Conservation (phyloP, 2,329 filamentous ascomycete genomes). For the Aspergillus neotritici region DNA sequence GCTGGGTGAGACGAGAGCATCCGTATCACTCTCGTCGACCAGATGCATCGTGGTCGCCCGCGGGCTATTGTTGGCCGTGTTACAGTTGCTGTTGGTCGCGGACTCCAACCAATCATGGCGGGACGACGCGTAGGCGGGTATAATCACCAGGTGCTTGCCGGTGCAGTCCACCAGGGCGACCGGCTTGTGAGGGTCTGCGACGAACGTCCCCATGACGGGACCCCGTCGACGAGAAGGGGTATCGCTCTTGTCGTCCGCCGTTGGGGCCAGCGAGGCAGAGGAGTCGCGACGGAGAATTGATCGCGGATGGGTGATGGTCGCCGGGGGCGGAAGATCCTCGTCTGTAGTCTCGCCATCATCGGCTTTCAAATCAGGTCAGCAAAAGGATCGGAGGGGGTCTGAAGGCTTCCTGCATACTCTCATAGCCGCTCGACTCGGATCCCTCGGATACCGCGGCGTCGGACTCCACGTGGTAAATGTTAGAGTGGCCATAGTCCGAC, state of each 20-base stretch:
- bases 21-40: constrained; percentile 42
- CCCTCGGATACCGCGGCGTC: constrained; percentile 32
- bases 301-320: constrained; percentile 43
- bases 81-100: constrained; percentile 36
- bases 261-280: constrained; percentile 40
- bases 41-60: constrained; percentile 35
- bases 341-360: constrained; percentile 58
- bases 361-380: constrained; percentile 47
- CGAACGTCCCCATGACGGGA: constrained; percentile 44
- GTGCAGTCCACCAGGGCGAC: constrained; percentile 45
- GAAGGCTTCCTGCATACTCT: constrained; percentile 46
- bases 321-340: constrained; percentile 49
- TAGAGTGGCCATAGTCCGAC: constrained; percentile 36
- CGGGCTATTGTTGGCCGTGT: constrained; percentile 41
- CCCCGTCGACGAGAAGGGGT: constrained; percentile 37
- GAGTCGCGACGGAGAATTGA: constrained; percentile 49
- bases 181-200: constrained; percentile 44
- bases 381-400: constrained; percentile 18
- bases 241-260: constrained; percentile 34
- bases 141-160: constrained; percentile 45
- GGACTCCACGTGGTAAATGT: constrained; percentile 43
- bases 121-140: constrained; percentile 43
- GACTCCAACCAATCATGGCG: constrained; percentile 44
- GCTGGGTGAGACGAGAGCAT: constrained; percentile 36
- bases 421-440: constrained; percentile 49